Conservation (phyloP, 1,139 yeast species). For the Lodderomyces metapsilosis region DNA sequence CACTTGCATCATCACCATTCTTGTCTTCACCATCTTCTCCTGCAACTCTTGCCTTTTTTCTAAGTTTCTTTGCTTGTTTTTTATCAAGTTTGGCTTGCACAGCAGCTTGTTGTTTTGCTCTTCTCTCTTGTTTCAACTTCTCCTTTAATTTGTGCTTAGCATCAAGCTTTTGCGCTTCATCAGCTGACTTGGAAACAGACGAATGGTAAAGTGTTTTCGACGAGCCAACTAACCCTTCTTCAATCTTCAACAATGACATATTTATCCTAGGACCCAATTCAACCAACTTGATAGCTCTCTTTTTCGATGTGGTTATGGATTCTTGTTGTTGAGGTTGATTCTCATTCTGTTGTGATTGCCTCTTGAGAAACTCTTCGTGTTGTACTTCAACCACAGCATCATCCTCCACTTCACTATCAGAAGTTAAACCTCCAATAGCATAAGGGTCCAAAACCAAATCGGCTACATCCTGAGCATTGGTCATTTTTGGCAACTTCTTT, state of each 20-base stretch:
- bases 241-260: slow-evolving; percentile 77
- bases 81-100: slow-evolving; percentile 73
- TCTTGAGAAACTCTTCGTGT: slow-evolving; percentile 30
- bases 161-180: slow-evolving; percentile 63
- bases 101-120: slow-evolving; percentile 76
- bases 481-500: slow-evolving; percentile 73
- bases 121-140: slow-evolving; percentile 67
- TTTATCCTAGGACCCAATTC: slow-evolving; percentile 93
- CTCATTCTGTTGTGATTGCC: slow-evolving; percentile 16
- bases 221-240: slow-evolving; percentile 82
- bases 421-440: slow-evolving; percentile 74
- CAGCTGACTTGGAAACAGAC: slow-evolving; percentile 56
- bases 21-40: slow-evolving; percentile 32
- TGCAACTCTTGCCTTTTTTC: slow-evolving; percentile 59
- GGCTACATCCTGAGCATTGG: slow-evolving; percentile 68
- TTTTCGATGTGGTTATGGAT: slow-evolving; percentile 32
- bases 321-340: slow-evolving; percentile 9
- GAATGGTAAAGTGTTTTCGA: slow-evolving; percentile 81
- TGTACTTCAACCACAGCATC: slow-evolving; percentile 81
- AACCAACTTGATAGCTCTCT: slow-evolving; percentile 87
- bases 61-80: slow-evolving; percentile 69
- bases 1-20: slow-evolving; percentile 17
- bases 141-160: slow-evolving; percentile 62
- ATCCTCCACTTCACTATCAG: slow-evolving; percentile 93
- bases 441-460: slow-evolving; percentile 84